Base-by-base conservation (phyloP, 208 protist species). In the Acanthamoeba royreba region DNA sequence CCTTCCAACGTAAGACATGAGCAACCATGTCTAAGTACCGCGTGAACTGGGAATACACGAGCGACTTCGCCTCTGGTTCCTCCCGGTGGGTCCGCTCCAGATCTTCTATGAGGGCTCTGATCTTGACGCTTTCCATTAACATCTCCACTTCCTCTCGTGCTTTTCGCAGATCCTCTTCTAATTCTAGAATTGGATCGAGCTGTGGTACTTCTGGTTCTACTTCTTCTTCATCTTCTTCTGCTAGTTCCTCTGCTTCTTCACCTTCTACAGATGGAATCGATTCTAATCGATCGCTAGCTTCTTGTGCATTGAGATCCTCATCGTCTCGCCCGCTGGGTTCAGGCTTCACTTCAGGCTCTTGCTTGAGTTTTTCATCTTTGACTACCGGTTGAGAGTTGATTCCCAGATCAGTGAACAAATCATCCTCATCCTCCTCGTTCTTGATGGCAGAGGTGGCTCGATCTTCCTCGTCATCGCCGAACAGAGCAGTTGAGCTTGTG, bases 41-140 rank as follows among this genome's bases (percentile, higher is more conserved):
- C 8, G 99, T 99, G 96, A 99, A 99, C 74, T 99, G 99, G 13
- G 98, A 99, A 93, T 99, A 99, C 22, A 99, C 98, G 66, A 99
- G 98, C 96, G 98, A 97, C 95, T 99, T 99, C 58, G 97, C 46
- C 19, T 49, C 92, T 31, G 45, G 42, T 4, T 45, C 31, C 11
- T 35, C 40, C 4, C 15, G 13, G 15, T 35, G 61, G 61, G 42
- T 72, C n/a, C 31, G 33, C n/a, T 72, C 61, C 61, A 72, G n/a
- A n/a, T 72, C 61, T n/a, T 72, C 28, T 7, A 72, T 13, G 9
- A 72, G 28, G 31, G 61, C 61, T 35, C 42, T 28, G 61, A 72
- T n/a, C 61, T 72, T 72, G 13, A 72, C 28, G 61, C 61, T 72
- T 11, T 72, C 9, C 9, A 72, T n/a, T 5, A 72, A 35, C 61